Percentiles rank a stretch among this genome's conserved stretches.
phyloP scores from a whole-genome alignment of 2,329 filamentous ascomycete species.

The Passalora sequoiae region DNA sequence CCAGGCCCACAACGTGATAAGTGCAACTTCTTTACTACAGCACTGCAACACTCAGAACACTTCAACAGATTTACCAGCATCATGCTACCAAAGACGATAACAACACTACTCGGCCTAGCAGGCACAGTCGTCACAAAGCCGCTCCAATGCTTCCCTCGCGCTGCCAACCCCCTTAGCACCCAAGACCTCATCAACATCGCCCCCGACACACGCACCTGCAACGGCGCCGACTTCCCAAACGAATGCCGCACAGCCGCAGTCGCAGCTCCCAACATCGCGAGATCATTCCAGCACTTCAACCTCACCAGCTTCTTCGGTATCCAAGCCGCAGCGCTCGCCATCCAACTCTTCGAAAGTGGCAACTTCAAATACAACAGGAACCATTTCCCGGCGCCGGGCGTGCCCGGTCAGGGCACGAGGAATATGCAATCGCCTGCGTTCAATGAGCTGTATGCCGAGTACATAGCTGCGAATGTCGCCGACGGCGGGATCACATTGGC shows the following conservation, averaged over 20 bases:
- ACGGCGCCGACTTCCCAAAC: conserved; percentile 38
- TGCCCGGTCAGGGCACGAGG: conserved; percentile 65
- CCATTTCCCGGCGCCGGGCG: conserved; percentile 47
- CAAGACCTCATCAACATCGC: conserved; percentile 51
- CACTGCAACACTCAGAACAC: no score
- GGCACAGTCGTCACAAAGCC: no score
- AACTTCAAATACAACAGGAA: conserved; percentile 68
- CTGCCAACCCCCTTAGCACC: conserved; percentile 29
- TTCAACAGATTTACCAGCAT: no score
- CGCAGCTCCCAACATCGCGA: conserved; percentile 54
- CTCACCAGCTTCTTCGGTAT: conserved; percentile 51
- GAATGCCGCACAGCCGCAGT: conserved; percentile 64
- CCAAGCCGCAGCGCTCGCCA: conserved; percentile 63
- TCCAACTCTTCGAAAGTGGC: conserved; percentile 66
- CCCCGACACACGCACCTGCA: conserved; percentile 54
- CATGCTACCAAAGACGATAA: no score
- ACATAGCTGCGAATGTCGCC: conserved; percentile 36
- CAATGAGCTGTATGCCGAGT: conserved; percentile 53
- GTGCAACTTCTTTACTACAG: no score
- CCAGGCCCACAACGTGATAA: no score
- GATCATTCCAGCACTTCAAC: conserved; percentile 54
- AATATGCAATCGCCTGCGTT: conserved; percentile 59
- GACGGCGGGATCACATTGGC: conserved; percentile 23
- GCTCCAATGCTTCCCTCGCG: no score
- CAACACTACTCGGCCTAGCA: no score